phyloP scores from a whole-genome alignment of 345 rosid genomes.

The Diplotaxis tenuifolia region DNA sequence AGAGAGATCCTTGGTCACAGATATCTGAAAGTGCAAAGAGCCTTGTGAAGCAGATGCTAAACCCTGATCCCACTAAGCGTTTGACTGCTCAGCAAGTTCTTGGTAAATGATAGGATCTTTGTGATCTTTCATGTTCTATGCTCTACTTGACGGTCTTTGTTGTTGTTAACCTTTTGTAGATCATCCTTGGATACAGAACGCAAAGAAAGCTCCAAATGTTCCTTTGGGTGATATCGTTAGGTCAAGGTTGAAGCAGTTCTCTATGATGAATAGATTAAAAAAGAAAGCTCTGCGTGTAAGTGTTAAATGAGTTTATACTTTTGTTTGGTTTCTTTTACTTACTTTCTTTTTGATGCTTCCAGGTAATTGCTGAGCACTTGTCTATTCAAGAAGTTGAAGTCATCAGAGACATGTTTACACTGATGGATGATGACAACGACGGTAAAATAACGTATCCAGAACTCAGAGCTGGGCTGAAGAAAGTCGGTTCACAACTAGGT shows the following conservation, averaged over 20 bases:
- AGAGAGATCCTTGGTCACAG: conserved; percentile 97
- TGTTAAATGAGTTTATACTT: not conserved
- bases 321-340: conserved; percentile 1
- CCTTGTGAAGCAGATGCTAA: conserved; percentile 83
- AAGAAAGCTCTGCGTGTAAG: conserved; percentile 89
- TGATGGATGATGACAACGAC: conserved; percentile 88
- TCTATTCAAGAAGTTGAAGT: conserved; percentile 86
- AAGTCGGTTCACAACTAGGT: conserved; percentile 83
- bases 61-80: conserved; percentile 73
- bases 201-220: conserved; percentile 96
- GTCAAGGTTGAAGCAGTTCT: conserved; percentile 90
- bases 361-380: conserved; percentile 98
- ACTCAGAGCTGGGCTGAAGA: conserved; percentile 78
- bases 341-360: conserved; percentile 8
- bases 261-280: conserved; percentile 93
- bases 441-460: conserved; percentile 84
- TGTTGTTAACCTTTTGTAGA: conserved; percentile 45
- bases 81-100: conserved; percentile 93
- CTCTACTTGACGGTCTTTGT: not conserved
- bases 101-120: conserved; percentile 43
- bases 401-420: conserved; percentile 81
- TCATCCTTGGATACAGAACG: conserved; percentile 89
- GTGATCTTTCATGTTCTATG: not conserved
- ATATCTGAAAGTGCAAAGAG: conserved; percentile 82
- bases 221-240: conserved; percentile 98